Conservation (phyloP, 2,329 filamentous ascomycete species). For the Periconia macrospinosa region DNA sequence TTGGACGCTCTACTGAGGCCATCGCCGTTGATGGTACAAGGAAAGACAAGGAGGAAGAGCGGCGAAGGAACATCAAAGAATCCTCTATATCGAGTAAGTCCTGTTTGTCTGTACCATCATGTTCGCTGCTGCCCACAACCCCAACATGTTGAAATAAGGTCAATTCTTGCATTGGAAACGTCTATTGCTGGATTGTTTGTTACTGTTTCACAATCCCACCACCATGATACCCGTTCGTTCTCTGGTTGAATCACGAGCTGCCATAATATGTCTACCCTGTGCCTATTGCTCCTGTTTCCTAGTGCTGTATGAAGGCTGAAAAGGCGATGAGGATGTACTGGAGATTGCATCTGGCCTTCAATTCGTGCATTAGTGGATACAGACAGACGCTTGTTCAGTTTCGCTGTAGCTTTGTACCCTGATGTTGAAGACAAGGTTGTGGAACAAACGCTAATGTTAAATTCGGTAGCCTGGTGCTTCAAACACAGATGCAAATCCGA, state of each 20-base stretch:
- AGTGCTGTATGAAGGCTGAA: no score
- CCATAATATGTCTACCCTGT: no score
- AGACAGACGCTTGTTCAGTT: not conserved
- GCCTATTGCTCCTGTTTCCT: no score
- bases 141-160: not conserved
- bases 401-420: not conserved
- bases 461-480: conserved; percentile 20
- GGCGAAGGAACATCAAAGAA: conserved; percentile 11
- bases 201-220: not conserved
- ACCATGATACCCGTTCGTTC: no score
- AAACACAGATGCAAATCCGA: conserved; percentile 7
- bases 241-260: no score
- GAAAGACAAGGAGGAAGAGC: conserved; percentile 13
- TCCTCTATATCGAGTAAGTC: conserved; percentile 35
- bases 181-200: conserved; percentile 11
- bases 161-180: not conserved
- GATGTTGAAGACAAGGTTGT: not conserved
- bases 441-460: conserved; percentile 6
- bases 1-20: conserved; percentile 20
- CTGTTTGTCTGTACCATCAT: conserved; percentile 9
- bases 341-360: no score
- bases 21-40: conserved; percentile 26
- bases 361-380: no score
- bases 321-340: no score
- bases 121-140: not conserved